Percentiles rank a stretch among this genome's conserved stretches.
Evolutionary conservation across 2,329 filamentous ascomycete species (phyloP).

Genomic region (Ramularia collo-cygni): DNA sequence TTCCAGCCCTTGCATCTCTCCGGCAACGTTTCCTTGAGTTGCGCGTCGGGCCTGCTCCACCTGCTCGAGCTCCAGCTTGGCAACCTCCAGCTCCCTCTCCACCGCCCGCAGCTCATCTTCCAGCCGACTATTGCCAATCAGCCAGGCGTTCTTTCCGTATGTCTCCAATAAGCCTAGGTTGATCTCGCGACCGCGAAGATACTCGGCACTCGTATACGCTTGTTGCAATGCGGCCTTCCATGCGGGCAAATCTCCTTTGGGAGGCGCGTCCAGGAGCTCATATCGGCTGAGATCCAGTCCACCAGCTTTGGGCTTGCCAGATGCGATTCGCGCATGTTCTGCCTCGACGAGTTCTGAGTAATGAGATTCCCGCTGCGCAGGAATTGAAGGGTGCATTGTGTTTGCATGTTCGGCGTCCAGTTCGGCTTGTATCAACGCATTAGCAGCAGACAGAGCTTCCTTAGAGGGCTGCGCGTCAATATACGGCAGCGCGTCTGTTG

Average conservation of each 20-base stretch:
- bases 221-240: conserved; percentile 48
- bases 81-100: conserved; percentile 66
- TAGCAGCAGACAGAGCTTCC: conserved; percentile 57
- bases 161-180: conserved; percentile 69
- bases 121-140: conserved; percentile 73
- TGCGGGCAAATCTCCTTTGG: conserved; percentile 36
- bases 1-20: conserved; percentile 67
- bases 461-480: conserved; percentile 68
- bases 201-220: conserved; percentile 53
- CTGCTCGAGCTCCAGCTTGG: conserved; percentile 63
- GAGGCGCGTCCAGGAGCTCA: conserved; percentile 62
- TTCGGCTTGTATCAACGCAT: conserved; percentile 63
- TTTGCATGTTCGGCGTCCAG: conserved; percentile 44
- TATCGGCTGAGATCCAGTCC: conserved; percentile 75
- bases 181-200: conserved; percentile 49
- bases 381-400: conserved; percentile 53
- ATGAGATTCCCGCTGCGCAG: conserved; percentile 44
- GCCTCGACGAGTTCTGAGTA: conserved; percentile 61
- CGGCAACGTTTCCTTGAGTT: conserved; percentile 63
- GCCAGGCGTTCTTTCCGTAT: conserved; percentile 85
- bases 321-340: conserved; percentile 62
- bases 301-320: conserved; percentile 38
- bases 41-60: conserved; percentile 64
- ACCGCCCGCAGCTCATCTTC: conserved; percentile 63
- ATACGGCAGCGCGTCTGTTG: conserved; percentile 78